These are phyloP conservation scores for Hyparrhenia diplandra DNA, from an alignment of 176 grass and related monocot species.

Conservation along the genomic window DNA sequence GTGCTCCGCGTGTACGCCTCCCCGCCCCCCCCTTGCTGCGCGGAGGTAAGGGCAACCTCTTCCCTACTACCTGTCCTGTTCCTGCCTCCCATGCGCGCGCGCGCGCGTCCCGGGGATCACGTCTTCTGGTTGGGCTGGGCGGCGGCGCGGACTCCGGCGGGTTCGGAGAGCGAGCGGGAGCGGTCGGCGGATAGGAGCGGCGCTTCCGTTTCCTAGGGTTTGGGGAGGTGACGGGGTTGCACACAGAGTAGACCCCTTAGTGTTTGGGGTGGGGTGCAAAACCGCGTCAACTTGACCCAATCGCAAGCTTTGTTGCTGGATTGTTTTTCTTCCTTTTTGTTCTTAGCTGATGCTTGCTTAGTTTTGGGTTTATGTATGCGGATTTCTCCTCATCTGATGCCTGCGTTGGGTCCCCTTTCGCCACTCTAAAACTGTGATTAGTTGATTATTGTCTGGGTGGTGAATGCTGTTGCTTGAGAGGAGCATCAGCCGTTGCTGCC, in stretches of 20 bases:
- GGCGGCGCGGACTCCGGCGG: background rate
- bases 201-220: background rate
- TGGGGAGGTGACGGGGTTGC: too few species aligned
- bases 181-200: background rate
- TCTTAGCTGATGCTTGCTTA: background rate
- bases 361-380: background rate
- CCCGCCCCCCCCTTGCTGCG: background rate
- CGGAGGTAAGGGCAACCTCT: slow-evolving; percentile 8
- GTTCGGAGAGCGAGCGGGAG: background rate
- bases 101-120: background rate
- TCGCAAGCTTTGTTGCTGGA: background rate
- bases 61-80: background rate
- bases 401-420: background rate
- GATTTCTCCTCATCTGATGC: background rate
- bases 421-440: background rate
- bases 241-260: background rate
- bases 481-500: background rate
- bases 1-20: background rate
- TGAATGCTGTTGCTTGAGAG: background rate
- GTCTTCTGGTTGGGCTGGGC: background rate
- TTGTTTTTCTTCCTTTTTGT: background rate
- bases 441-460: background rate
- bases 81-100: background rate
- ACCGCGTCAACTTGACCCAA: background rate
- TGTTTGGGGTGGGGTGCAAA: background rate